Evolutionary conservation across 1,284 basidiomycete species (phyloP), one percentile per base, ranked within the genome.

Genomic region (Cerioporus squamosus): DNA sequence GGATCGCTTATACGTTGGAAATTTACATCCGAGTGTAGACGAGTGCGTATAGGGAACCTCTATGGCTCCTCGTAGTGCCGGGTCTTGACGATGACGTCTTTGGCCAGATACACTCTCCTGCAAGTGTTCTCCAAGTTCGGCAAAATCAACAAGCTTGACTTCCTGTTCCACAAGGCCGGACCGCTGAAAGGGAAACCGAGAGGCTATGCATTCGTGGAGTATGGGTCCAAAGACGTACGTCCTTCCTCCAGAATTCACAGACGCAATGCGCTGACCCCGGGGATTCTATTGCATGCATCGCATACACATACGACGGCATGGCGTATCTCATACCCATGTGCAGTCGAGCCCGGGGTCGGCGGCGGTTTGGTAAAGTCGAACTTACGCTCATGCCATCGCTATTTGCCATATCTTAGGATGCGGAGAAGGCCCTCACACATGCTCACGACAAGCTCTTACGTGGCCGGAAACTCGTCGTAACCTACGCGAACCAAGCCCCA

Each of bases 141-240:
- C 61, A 95, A 93, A 74, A 84, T 98, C 60, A 84, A 92, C 40
- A 94, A 95, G 67, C 84, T 98, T 57, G 97, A 99, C 74, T 97
- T 90, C 72, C 82, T 98, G 66, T 97, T 97, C 71, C 96, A 99
- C 82, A 98, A 97, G 77, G 80, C 88, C 0, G 97, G 97, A 0
- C 82, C 89, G 4, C 77, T 89, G 67, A 94, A 90, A 73, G 97
- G 97, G 14, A 97, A 94, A 72, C 95, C 97, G 1, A 81, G 95
- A 18, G 97, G 97, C 2, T 99, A 96, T 73, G 96, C 95, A 0
- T 99, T 98, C 67, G 78, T 99, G 33, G 94, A 98, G 75, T 98
- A 88, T 70, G 81, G 81, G 29, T 82, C 83, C 50, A 81, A 87
- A 75, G 85, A 88, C 76, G 95, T 97, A 76, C 80, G 94, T 88